Evolutionary conservation across 768 basidiomycete species (phyloP).

Genomic region (Tricholoma sp.): DNA sequence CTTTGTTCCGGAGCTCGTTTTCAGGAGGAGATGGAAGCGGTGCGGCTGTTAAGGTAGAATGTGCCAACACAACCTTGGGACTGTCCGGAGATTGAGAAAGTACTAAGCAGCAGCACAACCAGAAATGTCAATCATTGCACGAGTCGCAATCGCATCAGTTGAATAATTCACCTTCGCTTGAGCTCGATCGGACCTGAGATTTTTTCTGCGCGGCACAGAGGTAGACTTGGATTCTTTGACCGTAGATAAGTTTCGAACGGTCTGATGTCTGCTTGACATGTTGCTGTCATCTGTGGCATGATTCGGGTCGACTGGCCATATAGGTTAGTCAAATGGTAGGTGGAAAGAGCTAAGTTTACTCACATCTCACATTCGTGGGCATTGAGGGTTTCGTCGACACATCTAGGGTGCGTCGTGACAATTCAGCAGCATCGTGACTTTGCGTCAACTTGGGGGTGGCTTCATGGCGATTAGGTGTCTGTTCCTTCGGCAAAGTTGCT

Average conservation of each 20-base stretch:
- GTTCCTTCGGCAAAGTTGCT: neutral
- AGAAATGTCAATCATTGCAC: neutral
- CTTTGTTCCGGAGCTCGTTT: slow-evolving; percentile 14
- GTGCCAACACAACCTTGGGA: neutral
- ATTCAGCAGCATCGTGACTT: neutral
- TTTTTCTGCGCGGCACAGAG: neutral
- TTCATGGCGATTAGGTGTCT: neutral
- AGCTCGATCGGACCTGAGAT: neutral
- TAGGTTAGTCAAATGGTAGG: neutral
- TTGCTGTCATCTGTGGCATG: neutral
- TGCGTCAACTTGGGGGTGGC: neutral
- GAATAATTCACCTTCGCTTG: neutral
- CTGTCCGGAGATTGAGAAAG: neutral
- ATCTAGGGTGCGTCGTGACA: neutral
- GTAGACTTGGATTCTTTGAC: neutral
- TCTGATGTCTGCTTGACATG: neutral
- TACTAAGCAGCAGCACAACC: neutral
- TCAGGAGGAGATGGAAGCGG: slow-evolving; percentile 15
- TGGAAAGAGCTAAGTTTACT: neutral
- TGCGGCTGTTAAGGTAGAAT: neutral
- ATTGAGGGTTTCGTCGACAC: neutral
- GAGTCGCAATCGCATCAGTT: neutral
- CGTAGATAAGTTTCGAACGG: neutral
- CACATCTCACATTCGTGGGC: neutral
- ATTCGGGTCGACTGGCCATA: neutral